Conservation (phyloP, 345 rosid genomes). For the Toxicodendron radicans region DNA sequence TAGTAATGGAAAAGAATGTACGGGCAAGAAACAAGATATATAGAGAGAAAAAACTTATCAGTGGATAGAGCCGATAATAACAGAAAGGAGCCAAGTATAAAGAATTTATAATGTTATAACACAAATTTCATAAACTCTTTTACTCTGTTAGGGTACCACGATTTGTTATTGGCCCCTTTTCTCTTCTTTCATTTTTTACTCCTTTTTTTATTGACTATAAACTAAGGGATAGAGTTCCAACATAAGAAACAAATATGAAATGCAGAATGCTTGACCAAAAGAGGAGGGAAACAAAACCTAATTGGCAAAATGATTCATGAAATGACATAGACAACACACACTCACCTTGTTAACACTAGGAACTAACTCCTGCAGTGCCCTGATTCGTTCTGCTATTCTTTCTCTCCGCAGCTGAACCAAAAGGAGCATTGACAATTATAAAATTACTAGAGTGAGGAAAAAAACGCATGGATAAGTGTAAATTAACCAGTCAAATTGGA, state of each 20-base stretch:
- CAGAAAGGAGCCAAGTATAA: background rate
- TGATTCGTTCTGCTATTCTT: constrained; percentile 96
- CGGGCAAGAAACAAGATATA: background rate
- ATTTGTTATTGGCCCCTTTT: background rate
- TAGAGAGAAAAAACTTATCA: background rate
- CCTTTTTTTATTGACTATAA: background rate
- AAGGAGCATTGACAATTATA: constrained; percentile 10
- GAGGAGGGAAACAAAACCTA: constrained; percentile 1
- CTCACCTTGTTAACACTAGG: constrained; percentile 96
- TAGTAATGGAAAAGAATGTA: background rate
- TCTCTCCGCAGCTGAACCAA: constrained; percentile 85
- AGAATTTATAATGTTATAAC: background rate
- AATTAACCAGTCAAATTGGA: background rate
- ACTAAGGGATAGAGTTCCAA: background rate
- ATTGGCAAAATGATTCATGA: constrained; percentile 7
- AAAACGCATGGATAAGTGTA: background rate
- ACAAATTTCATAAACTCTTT: background rate
- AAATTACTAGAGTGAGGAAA: constrained; percentile 1
- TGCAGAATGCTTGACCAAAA: background rate
- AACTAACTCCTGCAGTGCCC: constrained; percentile 96
- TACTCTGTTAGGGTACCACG: background rate
- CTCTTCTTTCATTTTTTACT: background rate
- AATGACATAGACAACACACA: constrained; percentile 18
- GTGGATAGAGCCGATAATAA: constrained; percentile 3
- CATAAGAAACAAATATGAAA: constrained; percentile 13